Evolutionary conservation across 441 rosid genomes (phyloP).

Genomic region (Cnidoscolus chayamansa): DNA sequence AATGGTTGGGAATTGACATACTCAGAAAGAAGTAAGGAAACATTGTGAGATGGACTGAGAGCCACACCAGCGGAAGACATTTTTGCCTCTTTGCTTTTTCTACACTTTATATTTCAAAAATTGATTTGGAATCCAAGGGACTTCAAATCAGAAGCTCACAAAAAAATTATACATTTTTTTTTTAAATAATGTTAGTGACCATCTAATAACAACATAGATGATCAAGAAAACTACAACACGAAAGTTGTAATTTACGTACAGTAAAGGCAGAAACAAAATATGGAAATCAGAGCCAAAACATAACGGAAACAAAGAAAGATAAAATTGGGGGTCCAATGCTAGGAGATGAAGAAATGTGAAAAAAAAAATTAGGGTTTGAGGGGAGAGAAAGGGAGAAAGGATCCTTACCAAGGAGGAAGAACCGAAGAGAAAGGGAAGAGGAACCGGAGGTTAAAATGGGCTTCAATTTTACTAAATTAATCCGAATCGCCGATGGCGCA

Average conservation of each 20-base stretch:
- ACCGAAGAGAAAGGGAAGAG: conserved; percentile 21
- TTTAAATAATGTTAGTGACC: not conserved
- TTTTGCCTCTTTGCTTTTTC: not conserved
- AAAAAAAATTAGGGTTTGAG: conserved; percentile 5
- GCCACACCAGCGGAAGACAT: conserved; percentile 59
- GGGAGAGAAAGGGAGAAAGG: not conserved
- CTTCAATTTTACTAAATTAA: not conserved
- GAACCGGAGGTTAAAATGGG: conserved; percentile 16
- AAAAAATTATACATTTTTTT: conserved; percentile 8
- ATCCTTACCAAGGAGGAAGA: conserved; percentile 31
- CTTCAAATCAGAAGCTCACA: conserved; percentile 3
- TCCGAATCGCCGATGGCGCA: not conserved
- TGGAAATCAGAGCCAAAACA: not conserved
- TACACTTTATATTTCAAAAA: not conserved
- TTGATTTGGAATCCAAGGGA: conserved; percentile 10
- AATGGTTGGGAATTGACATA: conserved; percentile 24
- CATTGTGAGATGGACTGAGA: conserved; percentile 38
- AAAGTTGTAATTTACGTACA: conserved; percentile 9
- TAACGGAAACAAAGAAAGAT: not conserved
- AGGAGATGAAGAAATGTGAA: not conserved
- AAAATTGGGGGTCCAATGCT: not conserved
- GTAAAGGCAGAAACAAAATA: not conserved
- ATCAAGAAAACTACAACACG: not conserved
- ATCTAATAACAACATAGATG: not conserved
- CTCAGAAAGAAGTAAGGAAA: conserved; percentile 30